Percentiles rank a stretch among this genome's conserved stretches.
Conservation (phyloP, 306 rosid species). For the Inga leiocalycina region DNA sequence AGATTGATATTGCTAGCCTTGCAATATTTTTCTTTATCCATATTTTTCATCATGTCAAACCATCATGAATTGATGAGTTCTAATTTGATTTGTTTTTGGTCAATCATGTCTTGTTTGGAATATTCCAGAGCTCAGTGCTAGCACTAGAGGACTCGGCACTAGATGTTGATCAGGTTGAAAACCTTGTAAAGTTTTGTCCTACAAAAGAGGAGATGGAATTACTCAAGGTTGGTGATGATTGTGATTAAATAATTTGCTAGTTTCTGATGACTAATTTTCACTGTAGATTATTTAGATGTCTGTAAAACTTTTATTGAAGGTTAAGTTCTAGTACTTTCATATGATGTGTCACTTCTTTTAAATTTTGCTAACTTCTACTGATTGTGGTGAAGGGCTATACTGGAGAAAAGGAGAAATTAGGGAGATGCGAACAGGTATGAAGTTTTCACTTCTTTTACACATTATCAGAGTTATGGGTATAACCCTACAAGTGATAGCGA, state of each 20-base stretch:
- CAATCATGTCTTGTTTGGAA: constrained; percentile 33
- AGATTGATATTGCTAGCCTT: not conserved
- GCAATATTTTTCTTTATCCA: constrained; percentile 19
- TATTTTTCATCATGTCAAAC: constrained; percentile 23
- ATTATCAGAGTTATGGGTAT: constrained; percentile 13
- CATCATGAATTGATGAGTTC: constrained; percentile 24
- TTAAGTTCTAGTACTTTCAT: constrained; percentile 5
- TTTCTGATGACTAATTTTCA: constrained; percentile 5
- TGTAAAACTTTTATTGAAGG: not conserved
- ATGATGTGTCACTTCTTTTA: constrained; percentile 17
- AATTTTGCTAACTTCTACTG: constrained; percentile 35
- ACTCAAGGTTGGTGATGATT: constrained; percentile 65
- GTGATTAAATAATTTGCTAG: constrained; percentile 15
- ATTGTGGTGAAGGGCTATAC: constrained; percentile 62
- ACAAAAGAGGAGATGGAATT: constrained; percentile 90
- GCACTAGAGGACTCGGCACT: constrained; percentile 76
- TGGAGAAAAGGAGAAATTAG: constrained; percentile 87
- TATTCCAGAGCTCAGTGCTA: constrained; percentile 73
- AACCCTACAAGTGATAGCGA: not conserved
- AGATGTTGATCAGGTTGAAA: constrained; percentile 86
- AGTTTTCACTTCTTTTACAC: constrained; percentile 18
- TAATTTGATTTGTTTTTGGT: constrained; percentile 17
- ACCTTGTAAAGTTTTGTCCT: constrained; percentile 91
- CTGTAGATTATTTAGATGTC: not conserved
- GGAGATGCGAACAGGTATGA: constrained; percentile 94